Evolutionary conservation across 1,139 yeast species (phyloP), one percentile per base, ranked within the genome.

Genomic region (Taphrina confusa): DNA sequence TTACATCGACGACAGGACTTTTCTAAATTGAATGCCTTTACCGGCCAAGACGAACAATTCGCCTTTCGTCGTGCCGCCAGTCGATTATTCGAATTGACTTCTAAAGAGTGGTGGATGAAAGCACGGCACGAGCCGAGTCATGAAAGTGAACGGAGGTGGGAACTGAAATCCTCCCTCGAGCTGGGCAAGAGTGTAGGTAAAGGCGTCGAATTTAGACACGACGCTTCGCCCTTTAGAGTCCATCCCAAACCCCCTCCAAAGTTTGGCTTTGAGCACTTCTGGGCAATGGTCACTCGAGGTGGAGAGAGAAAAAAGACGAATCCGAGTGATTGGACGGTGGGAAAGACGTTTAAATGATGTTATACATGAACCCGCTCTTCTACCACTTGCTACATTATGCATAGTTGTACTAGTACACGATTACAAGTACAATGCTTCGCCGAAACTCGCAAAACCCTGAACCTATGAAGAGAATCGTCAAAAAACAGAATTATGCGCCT

Each of bases 21-120:
- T 67, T 76, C 79, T 18, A 76, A 82, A 55, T 69, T 78, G 12
- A 74, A 75, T 18, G 84, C 84, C 1, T 85, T 85, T 66, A 85
- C 89, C 0, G 91, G 92, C 28, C 90, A 85, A 67, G 91, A 85
- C 70, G 91, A 85, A 68, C 80, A 79, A 71, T 85, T 85, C 73
- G 90, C 92, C 1, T 85, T 81, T 67, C 82, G 82, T 65, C 72
- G 91, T 65, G 90, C 91, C 0, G 84, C 84, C 0, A 82, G 84
- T 68, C 73, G 92, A 65, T 77, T 85, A 27, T 75, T 76, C 63
- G 91, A 85, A 67, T 85, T 85, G 89, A 78, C 78, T 0, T 80
- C 85, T 0, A 74, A 72, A 27, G 66, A 67, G 6, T 85, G 89
- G 87, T 74, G 84, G 64, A 4, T 40, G n/a, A 30, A 50, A 30